Evolutionary conservation across 2,329 filamentous ascomycete genomes (phyloP).

Genomic region (Ciborinia camelliae): DNA sequence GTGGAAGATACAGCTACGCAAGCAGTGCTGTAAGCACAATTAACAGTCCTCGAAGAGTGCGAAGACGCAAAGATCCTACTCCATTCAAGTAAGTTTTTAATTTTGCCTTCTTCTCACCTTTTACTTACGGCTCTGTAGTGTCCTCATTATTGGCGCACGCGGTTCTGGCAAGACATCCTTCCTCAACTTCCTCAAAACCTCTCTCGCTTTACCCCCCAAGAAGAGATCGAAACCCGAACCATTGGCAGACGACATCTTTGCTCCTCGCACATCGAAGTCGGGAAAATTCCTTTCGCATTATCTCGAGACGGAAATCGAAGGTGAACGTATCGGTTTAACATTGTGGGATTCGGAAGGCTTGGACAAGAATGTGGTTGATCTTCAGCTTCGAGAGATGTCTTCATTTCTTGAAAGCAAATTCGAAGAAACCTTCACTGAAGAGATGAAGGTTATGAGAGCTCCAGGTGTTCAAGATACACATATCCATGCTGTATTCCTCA

Average conservation of each 20-base stretch:
- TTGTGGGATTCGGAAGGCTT: constrained; percentile 95
- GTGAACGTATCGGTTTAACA: constrained; percentile 85
- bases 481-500: constrained; percentile 90
- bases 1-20: constrained; percentile 93
- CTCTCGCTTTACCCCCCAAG: constrained; percentile 76
- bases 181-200: constrained; percentile 88
- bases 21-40: constrained; percentile 87
- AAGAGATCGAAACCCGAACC: constrained; percentile 54
- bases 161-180: constrained; percentile 94
- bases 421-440: constrained; percentile 93
- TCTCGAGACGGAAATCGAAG: constrained; percentile 90
- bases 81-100: constrained; percentile 86
- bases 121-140: constrained; percentile 50
- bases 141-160: constrained; percentile 84
- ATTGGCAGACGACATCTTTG: constrained; percentile 53
- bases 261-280: constrained; percentile 34
- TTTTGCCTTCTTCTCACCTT: neutral
- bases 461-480: constrained; percentile 94
- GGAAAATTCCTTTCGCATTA: constrained; percentile 84
- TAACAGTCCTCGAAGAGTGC: constrained; percentile 87
- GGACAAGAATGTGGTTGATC: constrained; percentile 90
- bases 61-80: constrained; percentile 93
- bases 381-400: constrained; percentile 88
- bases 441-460: constrained; percentile 94
- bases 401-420: constrained; percentile 97